Base-by-base conservation (phyloP, 2,329 filamentous ascomycete genomes). In the Fonsecaea erecta region DNA sequence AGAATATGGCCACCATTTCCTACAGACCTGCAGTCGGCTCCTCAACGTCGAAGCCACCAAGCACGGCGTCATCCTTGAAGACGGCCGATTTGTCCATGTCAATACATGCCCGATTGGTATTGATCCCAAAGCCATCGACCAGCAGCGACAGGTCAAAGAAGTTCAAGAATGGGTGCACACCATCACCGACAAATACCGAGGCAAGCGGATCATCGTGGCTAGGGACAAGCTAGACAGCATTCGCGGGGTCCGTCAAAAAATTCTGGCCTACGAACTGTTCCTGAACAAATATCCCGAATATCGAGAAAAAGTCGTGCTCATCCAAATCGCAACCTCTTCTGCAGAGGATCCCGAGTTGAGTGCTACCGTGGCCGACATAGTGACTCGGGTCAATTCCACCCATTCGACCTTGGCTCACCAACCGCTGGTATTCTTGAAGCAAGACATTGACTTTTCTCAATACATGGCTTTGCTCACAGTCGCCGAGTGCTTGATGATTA, bases 171-270 rank as follows among this genome's bases (percentile, higher is more conserved):
- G 93, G 92, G 84, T 97, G 55, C 82, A 87, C 55, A 90, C 89
- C 26, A 90, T 98, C 78, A 85, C 88, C 68, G 90, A 96, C 67
- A 87, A 91, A 52, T 98, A 97, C 79, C 86, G 88, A 70, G 92
- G 89, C 71, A 97, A 97, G 83, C 90, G 88, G 73, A 85, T 98
- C 62, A 96, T 98, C 71, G 93, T 97, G 12, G 92, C 92, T 9
- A 88, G 94, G 59, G 94, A 98, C 78, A 97, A 97, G 83, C 87
- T 98, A 52, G 94, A 98, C 76, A 89, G 91, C 71, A 91, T 98
- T 63, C 90, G 93, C 60, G 94, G 95, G 66, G 93, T 98, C 43
- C 87, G 93, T 43, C 94, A 97, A 79, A 98, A 98, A 82, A 85
- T 98, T 5, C 83, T 97, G 28, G 90, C 93, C 1, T 97, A 92